phyloP scores from a whole-genome alignment of 2,329 filamentous ascomycete genomes.

The Rhinocladiella similis region DNA sequence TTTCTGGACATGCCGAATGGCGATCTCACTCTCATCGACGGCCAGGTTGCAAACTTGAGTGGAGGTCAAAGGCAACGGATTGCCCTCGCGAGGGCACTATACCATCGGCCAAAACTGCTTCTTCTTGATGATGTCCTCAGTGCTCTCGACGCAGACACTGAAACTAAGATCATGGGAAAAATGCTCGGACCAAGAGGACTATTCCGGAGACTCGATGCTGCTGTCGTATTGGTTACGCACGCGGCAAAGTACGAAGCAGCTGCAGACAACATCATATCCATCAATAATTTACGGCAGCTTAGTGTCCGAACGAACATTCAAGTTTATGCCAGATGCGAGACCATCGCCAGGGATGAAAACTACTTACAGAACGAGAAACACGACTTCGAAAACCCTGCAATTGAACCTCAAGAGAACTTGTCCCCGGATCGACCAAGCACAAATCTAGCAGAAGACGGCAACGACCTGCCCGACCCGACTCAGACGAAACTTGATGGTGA shows the following conservation, averaged over 20 bases:
- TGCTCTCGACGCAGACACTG: conserved; percentile 50
- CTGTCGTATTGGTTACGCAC: conserved; percentile 36
- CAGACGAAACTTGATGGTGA: conserved; percentile 27
- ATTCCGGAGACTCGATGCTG: conserved; percentile 41
- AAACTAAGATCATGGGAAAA: conserved; percentile 48
- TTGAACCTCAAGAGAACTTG: too few relatives aligned
- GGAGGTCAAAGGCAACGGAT: too few relatives aligned
- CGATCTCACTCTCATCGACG: conserved; percentile 26
- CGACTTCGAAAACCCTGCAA: too few relatives aligned
- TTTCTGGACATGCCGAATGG: conserved; percentile 22
- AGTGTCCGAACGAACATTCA: background rate
- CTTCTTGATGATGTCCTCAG: conserved; percentile 54
- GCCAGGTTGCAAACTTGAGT: conserved; percentile 12
- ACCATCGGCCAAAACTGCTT: conserved; percentile 48
- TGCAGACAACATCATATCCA: conserved; percentile 42
- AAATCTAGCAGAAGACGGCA: too few relatives aligned
- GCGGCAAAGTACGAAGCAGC: conserved; percentile 41
- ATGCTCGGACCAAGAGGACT: conserved; percentile 48
- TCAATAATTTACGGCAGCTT: conserved; percentile 26
- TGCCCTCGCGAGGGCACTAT: conserved; percentile 50
- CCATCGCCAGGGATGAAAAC: too few relatives aligned
- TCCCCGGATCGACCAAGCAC: too few relatives aligned
- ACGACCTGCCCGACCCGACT: too few relatives aligned
- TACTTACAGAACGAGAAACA: too few relatives aligned
- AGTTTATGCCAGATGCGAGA: too few relatives aligned